A percentile compares a stretch with the other conserved stretches of the same genome.
Evolutionary conservation across 306 rosid species (phyloP).

Genomic region (Heteromeles arbutifolia): DNA sequence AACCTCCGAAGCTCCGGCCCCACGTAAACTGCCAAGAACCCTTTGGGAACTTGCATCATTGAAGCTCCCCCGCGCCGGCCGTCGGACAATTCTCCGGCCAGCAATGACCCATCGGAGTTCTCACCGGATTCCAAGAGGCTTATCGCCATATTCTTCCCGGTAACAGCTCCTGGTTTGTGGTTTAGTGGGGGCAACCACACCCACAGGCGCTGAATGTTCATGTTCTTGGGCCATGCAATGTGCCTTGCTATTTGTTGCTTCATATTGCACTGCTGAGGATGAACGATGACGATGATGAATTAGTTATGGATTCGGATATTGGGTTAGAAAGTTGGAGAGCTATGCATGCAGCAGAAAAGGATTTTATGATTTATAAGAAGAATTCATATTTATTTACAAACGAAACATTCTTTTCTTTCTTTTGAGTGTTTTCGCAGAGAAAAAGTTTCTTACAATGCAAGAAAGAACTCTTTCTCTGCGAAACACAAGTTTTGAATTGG

Average conservation of each 20-base stretch:
- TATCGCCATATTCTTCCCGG: background rate
- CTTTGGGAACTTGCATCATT: slow-evolving; percentile 32
- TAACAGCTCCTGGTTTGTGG: background rate
- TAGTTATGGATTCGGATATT: background rate
- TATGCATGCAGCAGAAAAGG: background rate
- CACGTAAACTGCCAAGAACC: slow-evolving; percentile 45
- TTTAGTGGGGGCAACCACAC: background rate
- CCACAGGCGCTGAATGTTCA: background rate
- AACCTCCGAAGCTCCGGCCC: slow-evolving; percentile 40
- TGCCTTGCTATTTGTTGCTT: slow-evolving; percentile 7
- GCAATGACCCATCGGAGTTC: slow-evolving; percentile 3
- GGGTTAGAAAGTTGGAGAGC: background rate
- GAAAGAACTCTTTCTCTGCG: background rate
- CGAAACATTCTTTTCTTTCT: background rate
- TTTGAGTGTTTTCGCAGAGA: background rate
- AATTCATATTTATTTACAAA: background rate
- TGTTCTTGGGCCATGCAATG: slow-evolving; percentile 6
- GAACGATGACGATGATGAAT: background rate
- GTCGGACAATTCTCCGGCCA: slow-evolving; percentile 3
- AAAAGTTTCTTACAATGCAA: background rate
- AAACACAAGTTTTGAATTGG: background rate
- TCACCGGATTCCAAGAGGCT: background rate
- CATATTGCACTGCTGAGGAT: slow-evolving; percentile 8
- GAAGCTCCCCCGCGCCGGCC: background rate
- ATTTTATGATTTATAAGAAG: background rate